These are phyloP conservation scores for Neonothopanus nambi DNA, from an alignment of 1,284 basidiomycete species.

Conservation along the genomic window DNA sequence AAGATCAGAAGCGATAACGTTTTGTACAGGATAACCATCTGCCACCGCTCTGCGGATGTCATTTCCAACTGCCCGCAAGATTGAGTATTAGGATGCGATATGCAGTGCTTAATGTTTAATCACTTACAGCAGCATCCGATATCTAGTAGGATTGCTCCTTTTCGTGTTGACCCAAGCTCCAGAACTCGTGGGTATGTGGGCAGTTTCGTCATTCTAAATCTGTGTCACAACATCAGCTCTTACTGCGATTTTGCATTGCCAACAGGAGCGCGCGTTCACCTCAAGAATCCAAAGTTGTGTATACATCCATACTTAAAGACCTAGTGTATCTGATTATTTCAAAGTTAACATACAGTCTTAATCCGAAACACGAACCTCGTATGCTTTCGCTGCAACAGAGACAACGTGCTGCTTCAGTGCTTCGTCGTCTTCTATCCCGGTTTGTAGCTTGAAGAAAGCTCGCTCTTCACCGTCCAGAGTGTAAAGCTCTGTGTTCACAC, in stretches of 20 bases:
- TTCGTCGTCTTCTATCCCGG: constrained; percentile 33
- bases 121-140: constrained; percentile 51
- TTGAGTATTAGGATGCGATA: background rate
- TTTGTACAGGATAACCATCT: constrained; percentile 35
- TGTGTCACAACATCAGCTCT: constrained; percentile 19
- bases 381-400: constrained; percentile 35
- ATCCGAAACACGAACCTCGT: background rate
- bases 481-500: background rate
- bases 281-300: constrained; percentile 26
- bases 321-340: background rate
- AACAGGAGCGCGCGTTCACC: constrained; percentile 8
- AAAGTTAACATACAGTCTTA: background rate
- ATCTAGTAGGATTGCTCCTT: constrained; percentile 49
- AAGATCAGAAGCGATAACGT: constrained; percentile 35
- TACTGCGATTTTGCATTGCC: too few relatives aligned
- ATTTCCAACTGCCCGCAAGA: constrained; percentile 31
- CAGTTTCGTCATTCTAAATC: constrained; percentile 42
- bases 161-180: constrained; percentile 35
- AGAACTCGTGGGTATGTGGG: constrained; percentile 45
- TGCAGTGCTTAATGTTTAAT: background rate
- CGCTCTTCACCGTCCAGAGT: constrained; percentile 31
- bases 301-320: constrained; percentile 18
- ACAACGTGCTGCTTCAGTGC: constrained; percentile 39
- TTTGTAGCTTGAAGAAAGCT: constrained; percentile 32
- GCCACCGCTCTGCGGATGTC: constrained; percentile 34